phyloP scores from a whole-genome alignment of 1,284 basidiomycete species.

The Tilletia walkeri region DNA sequence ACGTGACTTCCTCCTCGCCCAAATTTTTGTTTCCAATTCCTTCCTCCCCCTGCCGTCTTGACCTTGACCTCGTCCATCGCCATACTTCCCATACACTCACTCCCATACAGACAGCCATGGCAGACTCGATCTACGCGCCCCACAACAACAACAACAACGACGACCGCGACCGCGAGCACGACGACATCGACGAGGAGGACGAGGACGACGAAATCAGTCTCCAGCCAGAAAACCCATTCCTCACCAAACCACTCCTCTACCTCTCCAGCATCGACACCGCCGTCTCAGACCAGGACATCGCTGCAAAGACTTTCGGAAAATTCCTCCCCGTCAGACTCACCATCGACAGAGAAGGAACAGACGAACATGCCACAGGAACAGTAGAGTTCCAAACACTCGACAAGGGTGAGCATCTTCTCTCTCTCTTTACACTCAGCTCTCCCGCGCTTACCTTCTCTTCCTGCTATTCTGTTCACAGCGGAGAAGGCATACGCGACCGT shows the following conservation, averaged over 20 bases:
- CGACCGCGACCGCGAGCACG: neutral
- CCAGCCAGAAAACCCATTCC: constrained; percentile 31
- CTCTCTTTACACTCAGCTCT: neutral
- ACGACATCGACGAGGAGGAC: neutral
- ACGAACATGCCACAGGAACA: constrained; percentile 33
- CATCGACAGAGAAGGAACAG: constrained; percentile 32
- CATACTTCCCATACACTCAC: neutral
- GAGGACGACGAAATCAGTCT: constrained; percentile 20
- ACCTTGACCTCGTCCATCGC: too few relatives aligned
- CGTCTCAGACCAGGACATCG: constrained; percentile 42
- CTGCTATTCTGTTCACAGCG: too few relatives aligned
- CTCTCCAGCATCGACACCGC: constrained; percentile 35
- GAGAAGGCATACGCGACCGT: constrained; percentile 47
- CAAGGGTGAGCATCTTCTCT: constrained; percentile 28
- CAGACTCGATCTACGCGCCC: constrained; percentile 43
- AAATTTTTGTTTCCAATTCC: neutral
- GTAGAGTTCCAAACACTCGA: constrained; percentile 47
- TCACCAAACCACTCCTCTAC: constrained; percentile 36
- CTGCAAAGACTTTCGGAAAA: constrained; percentile 33
- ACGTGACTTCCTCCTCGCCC: neutral
- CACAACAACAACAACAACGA: constrained; percentile 35
- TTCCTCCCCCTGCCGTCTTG: neutral
- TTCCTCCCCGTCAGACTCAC: constrained; percentile 40
- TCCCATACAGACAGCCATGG: constrained; percentile 23
- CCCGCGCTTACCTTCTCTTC: neutral